phyloP scores from a whole-genome alignment of 139 green algal species.

The Chlamydomonas incerta region DNA sequence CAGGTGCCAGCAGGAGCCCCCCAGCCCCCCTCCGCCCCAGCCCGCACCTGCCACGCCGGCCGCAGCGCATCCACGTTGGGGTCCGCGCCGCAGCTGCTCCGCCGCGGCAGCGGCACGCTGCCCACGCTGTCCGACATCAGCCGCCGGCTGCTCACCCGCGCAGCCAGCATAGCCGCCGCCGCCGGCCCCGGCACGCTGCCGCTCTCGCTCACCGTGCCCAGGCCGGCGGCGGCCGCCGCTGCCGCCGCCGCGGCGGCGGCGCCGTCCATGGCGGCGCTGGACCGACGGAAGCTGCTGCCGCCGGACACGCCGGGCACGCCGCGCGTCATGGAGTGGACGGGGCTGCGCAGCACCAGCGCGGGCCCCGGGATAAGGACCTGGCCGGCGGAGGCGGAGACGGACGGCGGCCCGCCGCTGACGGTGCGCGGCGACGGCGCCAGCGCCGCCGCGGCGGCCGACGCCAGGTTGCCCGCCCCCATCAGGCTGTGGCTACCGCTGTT shows the following conservation, averaged over 20 bases:
- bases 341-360: neutral
- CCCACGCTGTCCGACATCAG: neutral
- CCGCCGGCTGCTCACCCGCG: conserved; percentile 8
- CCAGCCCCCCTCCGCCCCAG: no score
- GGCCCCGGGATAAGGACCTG: no score
- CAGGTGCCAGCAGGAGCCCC: no score
- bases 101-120: conserved; percentile 26
- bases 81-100: neutral
- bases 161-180: neutral
- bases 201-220: neutral
- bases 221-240: neutral
- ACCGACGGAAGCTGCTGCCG: neutral
- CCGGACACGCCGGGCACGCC: neutral
- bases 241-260: neutral
- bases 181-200: neutral
- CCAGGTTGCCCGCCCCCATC: no score
- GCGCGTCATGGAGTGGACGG: neutral
- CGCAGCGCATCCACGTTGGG: conserved; percentile 30
- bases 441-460: no score
- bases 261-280: neutral
- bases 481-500: no score
- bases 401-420: no score
- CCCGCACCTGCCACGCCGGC: conserved; percentile 13
- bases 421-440: no score
- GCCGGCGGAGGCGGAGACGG: no score